Conservation (phyloP, 768 basidiomycete genomes). For the Cystofilobasidium bisporidii region DNA sequence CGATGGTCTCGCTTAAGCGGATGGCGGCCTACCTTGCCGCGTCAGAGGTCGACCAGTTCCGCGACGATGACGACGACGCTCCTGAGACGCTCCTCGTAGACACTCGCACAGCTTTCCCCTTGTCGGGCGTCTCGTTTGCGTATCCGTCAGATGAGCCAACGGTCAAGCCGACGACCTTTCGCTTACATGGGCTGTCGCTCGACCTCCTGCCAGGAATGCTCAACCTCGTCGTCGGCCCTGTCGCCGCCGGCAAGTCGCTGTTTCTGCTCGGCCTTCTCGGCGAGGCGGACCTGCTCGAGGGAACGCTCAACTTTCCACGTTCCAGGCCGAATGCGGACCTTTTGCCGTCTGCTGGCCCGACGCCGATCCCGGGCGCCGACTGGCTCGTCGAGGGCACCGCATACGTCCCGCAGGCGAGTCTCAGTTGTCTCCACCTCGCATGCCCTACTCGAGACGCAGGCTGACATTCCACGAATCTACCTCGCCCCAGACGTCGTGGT, state of each 20-base stretch:
- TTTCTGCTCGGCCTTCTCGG: conserved; percentile 75
- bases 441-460: no score
- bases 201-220: conserved; percentile 70
- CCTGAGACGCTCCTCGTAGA: conserved; percentile 37
- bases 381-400: conserved; percentile 6
- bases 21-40: conserved; percentile 80
- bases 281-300: conserved; percentile 53
- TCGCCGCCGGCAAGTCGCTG: conserved; percentile 80
- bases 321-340: background rate
- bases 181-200: conserved; percentile 65
- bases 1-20: conserved; percentile 70
- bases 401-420: conserved; percentile 19
- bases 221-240: conserved; percentile 75
- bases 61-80: conserved; percentile 49
- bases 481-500: conserved; percentile 58
- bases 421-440: no score
- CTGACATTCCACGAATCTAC: no score
- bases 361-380: conserved; percentile 33
- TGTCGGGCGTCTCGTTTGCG: conserved; percentile 39
- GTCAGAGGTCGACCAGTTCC: conserved; percentile 57
- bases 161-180: conserved; percentile 53
- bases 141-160: conserved; percentile 35
- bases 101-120: conserved; percentile 62
- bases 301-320: conserved; percentile 8
- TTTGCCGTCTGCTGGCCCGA: conserved; percentile 58